Base-by-base conservation (phyloP, 192 early-diverging fungal genomes). In the Backusella circina region DNA sequence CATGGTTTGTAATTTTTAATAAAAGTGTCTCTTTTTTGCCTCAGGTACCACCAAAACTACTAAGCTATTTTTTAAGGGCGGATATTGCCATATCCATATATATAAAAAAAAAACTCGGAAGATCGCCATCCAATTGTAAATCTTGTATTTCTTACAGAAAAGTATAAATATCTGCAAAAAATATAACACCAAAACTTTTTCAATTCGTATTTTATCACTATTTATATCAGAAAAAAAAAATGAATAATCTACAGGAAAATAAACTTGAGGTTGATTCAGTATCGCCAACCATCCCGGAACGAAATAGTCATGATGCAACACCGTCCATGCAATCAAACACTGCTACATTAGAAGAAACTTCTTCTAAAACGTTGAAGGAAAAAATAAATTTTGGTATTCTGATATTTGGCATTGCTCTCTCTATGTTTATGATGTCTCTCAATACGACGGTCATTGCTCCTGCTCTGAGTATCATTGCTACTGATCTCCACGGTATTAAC, bases 401-500 rank as follows among this genome's bases (percentile, higher is more conserved):
- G 9, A 47, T 73, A 9, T 33, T 61, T 32, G 79, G 79, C 39
- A 65, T 80, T 38, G 65, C 44, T 4, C 39, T 80, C 5, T 47
- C 65, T 3, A 80, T 80, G 79, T 80, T 80, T 31, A 80, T 80
- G 75, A 66, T 72, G 10, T 80, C 79, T 2, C 65, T 80, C 21
- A 80, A 80, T 50, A 67, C 79, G 13, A 80, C 79, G 1, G 71
- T 80, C 31, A 57, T 80, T 47, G 79, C 79, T 15, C 79, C 79
- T 39, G 79, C 75, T 21, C 73, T 80, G 75, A 72, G 67, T 51
- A 73, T 76, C 15, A 80, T 80, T 65, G 75, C 79, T 4, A 54
- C 79, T 26, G 65, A 80, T 16, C 33, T 80, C 5, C 26, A 73
- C 70, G 75, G 32, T 13, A 1, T 80, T 0, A 39, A 18, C 16